A percentile compares a stretch with the other conserved stretches of the same genome.
phyloP scores from a whole-genome alignment of 139 green algal species.

The Pleodorina starrii region DNA sequence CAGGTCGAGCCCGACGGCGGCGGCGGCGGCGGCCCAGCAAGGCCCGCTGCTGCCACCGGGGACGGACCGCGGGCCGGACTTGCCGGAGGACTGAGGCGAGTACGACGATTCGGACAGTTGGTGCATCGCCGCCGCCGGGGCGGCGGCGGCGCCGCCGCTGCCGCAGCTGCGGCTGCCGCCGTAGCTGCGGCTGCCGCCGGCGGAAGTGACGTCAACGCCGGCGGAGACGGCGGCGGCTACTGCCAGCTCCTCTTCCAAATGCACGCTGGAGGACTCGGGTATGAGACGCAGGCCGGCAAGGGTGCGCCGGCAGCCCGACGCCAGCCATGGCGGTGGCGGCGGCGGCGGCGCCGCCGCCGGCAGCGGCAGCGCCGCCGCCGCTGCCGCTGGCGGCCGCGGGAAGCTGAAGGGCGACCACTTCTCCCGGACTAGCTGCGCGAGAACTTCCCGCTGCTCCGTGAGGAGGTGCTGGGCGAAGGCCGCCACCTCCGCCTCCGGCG shows the following conservation, averaged over 20 bases:
- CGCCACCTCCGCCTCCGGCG: constrained; percentile 28
- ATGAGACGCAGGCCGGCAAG: not conserved
- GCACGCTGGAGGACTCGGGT: no score
- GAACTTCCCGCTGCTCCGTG: constrained; percentile 4
- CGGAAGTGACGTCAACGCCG: not conserved
- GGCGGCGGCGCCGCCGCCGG: not conserved
- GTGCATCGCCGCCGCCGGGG: not conserved
- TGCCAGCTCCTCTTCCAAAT: no score
- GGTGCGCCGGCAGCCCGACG: not conserved
- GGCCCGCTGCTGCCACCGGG: not conserved
- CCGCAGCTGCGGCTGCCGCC: not conserved
- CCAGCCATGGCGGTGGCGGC: not conserved
- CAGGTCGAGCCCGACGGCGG: not conserved
- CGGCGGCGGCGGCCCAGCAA: not conserved
- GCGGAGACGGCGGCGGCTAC: not conserved
- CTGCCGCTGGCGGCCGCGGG: not conserved
- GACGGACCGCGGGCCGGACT: not conserved
- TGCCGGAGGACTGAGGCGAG: not conserved
- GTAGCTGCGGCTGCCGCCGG: not conserved
- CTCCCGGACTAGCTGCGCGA: constrained; percentile 32
- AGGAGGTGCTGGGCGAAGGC: constrained; percentile 14
- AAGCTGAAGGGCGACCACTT: constrained; percentile 50
- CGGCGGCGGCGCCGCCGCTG: not conserved
- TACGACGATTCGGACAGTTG: not conserved
- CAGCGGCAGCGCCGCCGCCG: not conserved